Base-by-base conservation (phyloP, 2,329 filamentous ascomycete genomes). In the Fusarium armeniacum region DNA sequence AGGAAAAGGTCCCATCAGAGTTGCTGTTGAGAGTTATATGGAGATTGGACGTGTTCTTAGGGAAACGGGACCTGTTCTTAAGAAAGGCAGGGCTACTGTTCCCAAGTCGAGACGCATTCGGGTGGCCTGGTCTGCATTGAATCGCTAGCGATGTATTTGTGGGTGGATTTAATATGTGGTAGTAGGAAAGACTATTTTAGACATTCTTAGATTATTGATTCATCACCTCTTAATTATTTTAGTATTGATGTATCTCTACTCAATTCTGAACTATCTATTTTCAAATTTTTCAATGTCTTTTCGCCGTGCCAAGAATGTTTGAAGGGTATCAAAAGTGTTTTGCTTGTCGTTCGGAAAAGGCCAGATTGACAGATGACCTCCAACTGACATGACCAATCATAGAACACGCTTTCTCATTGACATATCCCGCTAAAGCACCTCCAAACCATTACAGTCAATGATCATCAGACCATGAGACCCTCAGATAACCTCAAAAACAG, bases 21-120 rank as follows among this genome's bases (percentile, higher is more conserved):
- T 92, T 7, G 90, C 90, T 1, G 89, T 93, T 0, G 90, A 93
- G 77, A 92, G 89, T 68, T 93, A 93, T 74, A 91, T 93, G 87
- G 90, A 92, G 76, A 93, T 93, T 75, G 91, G 89, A 16, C 80
- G 89, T 43, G 87, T 90, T n/a, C 74, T 92, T 28, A 78, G 81
- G 57, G 80, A 84, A 47, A 65, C 58, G 0, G 62, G 64, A 0
- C 83, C 82, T 62, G 70, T 76, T 32, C 77, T 84, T 6, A 83
- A 81, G 59, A 79, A 72, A 40, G 79, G 79, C 8, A 77, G 75
- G 51, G 82, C 82, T 5, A 85, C 81, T 11, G 82, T 85, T 18
- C 81, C 83, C 3, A 81, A 79, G 58, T 62, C 75, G 46, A 78
- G 82, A 72, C 82, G 89, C 63, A 72, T 90, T 28, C 76, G 77